A percentile compares a stretch with the other conserved stretches of the same genome.
These are phyloP conservation scores for Litchi chinensis DNA, from an alignment of 345 rosid species.

Conservation along the genomic window DNA sequence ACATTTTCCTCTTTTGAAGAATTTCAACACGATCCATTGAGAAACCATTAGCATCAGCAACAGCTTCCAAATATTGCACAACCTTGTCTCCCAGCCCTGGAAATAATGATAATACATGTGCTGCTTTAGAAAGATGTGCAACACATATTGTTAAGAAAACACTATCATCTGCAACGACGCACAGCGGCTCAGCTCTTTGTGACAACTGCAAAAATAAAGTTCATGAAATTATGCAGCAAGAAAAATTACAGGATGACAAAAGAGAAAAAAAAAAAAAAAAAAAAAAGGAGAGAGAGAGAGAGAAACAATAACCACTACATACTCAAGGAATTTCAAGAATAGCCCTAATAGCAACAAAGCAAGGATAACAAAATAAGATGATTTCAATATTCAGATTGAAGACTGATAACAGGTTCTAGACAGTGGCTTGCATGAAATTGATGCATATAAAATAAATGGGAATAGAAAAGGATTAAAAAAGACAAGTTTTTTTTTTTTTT, in stretches of 20 bases:
- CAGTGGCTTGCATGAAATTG: not conserved
- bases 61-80: constrained; percentile 56
- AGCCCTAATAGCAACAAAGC: not conserved
- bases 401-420: not conserved
- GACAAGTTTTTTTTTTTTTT: not conserved
- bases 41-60: constrained; percentile 67
- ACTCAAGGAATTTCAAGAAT: not conserved
- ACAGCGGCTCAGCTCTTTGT: constrained; percentile 53
- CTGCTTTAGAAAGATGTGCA: constrained; percentile 51
- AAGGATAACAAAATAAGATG: not conserved
- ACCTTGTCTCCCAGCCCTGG: constrained; percentile 73
- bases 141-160: constrained; percentile 58
- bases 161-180: constrained; percentile 86
- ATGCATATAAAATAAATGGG: not conserved
- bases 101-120: constrained; percentile 61
- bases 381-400: not conserved
- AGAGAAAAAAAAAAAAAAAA: not conserved
- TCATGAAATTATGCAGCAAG: not conserved
- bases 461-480: not conserved
- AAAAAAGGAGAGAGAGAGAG: not conserved
- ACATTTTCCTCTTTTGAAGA: constrained; percentile 41
- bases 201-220: constrained; percentile 57
- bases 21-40: constrained; percentile 56
- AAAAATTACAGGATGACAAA: not conserved
- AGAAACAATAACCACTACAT: not conserved